Evolutionary conservation across 495 filamentous ascomycete species (phyloP).

Genomic region (Hypoxylon subgilvum): DNA sequence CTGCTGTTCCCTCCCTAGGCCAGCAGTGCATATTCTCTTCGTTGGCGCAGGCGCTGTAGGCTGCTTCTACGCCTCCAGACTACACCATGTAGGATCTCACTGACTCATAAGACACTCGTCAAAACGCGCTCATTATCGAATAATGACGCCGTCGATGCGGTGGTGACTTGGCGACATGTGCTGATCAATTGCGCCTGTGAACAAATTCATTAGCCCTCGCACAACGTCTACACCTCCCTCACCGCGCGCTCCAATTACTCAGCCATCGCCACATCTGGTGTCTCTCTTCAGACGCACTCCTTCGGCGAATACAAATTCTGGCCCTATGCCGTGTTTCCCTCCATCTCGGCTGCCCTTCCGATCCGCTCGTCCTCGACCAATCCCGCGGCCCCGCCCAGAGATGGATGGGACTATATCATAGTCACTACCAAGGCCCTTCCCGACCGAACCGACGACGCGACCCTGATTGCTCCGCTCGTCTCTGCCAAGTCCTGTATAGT

Average conservation of each 20-base stretch:
- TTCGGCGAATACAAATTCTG: slow-evolving; percentile 61
- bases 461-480: slow-evolving; percentile 59
- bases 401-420: slow-evolving; percentile 64
- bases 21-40: slow-evolving; percentile 60
- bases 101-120: too few species aligned
- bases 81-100: slow-evolving; percentile 53
- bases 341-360: slow-evolving; percentile 44
- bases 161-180: not conserved
- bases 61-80: slow-evolving; percentile 63
- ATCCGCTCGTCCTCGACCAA: slow-evolving; percentile 6
- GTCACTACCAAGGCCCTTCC: slow-evolving; percentile 65
- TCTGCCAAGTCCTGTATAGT: slow-evolving; percentile 60
- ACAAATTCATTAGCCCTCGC: slow-evolving; percentile 48
- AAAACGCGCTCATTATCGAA: not conserved
- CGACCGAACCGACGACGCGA: slow-evolving; percentile 55
- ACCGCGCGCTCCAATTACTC: slow-evolving; percentile 64
- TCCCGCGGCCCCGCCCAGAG: slow-evolving; percentile 25
- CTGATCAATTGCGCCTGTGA: slow-evolving; percentile 8
- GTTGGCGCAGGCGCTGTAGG: slow-evolving; percentile 65
- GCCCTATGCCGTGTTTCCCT: slow-evolving; percentile 56
- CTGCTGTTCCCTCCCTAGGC: slow-evolving; percentile 31
- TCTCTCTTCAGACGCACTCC: slow-evolving; percentile 56
- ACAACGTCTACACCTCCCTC: slow-evolving; percentile 53
- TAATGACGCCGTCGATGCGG: not conserved
- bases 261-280: slow-evolving; percentile 52